Evolutionary conservation across 2,329 filamentous ascomycete species (phyloP).

Genomic region (Bretziella fagacearum): DNA sequence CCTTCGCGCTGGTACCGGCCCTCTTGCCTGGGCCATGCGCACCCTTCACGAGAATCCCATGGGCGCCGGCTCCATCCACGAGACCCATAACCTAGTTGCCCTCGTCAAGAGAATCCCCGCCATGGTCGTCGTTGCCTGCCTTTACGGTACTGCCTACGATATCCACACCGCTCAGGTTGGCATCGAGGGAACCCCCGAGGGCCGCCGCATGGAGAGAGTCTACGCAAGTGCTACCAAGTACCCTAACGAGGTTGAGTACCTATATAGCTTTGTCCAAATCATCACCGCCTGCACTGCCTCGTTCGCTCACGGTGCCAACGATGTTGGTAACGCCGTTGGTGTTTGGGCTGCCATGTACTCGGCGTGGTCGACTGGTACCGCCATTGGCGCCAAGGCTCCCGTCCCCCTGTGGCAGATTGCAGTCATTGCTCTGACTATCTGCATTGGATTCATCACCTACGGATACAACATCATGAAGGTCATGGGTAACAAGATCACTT

Average conservation of each 20-base stretch:
- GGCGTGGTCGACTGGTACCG: conserved; percentile 46
- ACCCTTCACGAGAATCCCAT: conserved; percentile 57
- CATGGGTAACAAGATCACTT: conserved; percentile 69
- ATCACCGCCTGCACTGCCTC: conserved; percentile 55
- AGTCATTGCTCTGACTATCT: conserved; percentile 47
- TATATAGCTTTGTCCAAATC: conserved; percentile 50
- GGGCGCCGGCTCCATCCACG: conserved; percentile 56
- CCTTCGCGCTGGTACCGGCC: conserved; percentile 44
- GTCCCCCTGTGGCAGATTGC: conserved; percentile 65
- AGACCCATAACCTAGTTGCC: conserved; percentile 50
- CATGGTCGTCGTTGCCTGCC: conserved; percentile 39
- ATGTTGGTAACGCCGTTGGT: conserved; percentile 55
- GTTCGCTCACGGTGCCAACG: conserved; percentile 62
- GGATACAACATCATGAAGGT: conserved; percentile 79
- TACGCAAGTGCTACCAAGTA: conserved; percentile 49
- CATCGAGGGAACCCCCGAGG: conserved; percentile 54
- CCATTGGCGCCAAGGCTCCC: conserved; percentile 42
- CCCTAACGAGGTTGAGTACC: conserved; percentile 52
- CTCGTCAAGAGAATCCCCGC: conserved; percentile 51
- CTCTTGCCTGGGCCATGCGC: conserved; percentile 72
- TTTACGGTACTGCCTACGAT: conserved; percentile 69
- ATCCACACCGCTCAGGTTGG: conserved; percentile 63
- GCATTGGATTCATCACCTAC: conserved; percentile 52
- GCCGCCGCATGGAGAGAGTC: conserved; percentile 50
- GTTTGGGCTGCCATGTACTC: conserved; percentile 55